Evolutionary conservation across 192 early-diverging fungal genomes (phyloP).

Genomic region (Linderina pennispora): DNA sequence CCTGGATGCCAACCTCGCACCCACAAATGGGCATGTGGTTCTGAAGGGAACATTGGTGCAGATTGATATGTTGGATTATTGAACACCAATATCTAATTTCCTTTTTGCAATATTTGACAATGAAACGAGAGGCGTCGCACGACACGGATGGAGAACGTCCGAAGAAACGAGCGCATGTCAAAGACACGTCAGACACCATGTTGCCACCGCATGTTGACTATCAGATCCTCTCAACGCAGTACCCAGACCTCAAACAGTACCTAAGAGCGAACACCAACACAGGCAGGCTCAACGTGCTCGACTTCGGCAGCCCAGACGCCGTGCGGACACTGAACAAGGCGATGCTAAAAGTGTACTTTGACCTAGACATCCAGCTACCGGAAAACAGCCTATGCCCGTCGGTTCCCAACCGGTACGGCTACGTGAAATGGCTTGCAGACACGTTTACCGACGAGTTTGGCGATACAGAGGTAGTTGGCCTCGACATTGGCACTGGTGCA

Average conservation of each 20-base stretch:
- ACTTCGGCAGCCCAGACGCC: conserved; percentile 13
- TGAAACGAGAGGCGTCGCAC: too few species aligned
- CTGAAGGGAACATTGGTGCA: too few species aligned
- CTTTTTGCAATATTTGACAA: too few species aligned
- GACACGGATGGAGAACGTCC: too few species aligned
- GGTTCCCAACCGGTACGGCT: conserved; percentile 23
- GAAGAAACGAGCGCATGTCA: too few species aligned
- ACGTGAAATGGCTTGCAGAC: conserved; percentile 18
- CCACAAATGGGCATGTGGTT: too few species aligned
- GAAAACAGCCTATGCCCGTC: conserved; percentile 24
- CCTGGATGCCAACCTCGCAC: too few species aligned
- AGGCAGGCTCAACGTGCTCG: conserved; percentile 10
- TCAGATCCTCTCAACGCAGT: conserved; percentile 3
- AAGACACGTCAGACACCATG: background rate
- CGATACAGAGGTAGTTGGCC: background rate
- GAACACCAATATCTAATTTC: too few species aligned
- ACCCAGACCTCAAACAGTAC: conserved; percentile 7
- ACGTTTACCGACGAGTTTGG: conserved; percentile 9
- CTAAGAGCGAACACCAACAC: background rate
- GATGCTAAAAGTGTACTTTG: conserved; percentile 28
- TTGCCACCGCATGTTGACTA: conserved; percentile 17
- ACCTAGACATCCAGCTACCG: conserved; percentile 18
- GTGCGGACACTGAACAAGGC: conserved; percentile 26
- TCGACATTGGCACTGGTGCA: conserved; percentile 69
- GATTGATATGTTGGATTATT: too few species aligned